phyloP scores from a whole-genome alignment of 106 monocot species.

The Acorus calamus region DNA sequence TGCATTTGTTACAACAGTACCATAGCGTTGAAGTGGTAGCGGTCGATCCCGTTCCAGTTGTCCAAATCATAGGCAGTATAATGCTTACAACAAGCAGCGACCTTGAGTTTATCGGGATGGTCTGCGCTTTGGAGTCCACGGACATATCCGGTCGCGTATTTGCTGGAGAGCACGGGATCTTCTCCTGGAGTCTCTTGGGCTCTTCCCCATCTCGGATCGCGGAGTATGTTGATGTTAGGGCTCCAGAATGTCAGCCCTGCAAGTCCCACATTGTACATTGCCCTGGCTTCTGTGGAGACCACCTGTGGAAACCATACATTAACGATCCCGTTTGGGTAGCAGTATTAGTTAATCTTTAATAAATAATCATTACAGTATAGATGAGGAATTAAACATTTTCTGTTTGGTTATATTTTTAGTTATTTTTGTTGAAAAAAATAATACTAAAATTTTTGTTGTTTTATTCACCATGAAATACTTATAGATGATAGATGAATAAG shows the following conservation, averaged over 20 bases:
- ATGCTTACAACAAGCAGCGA: slow-evolving; percentile 96
- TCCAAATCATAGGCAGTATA: slow-evolving; percentile 95
- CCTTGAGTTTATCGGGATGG: slow-evolving; percentile 55
- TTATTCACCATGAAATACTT: too few relatives aligned
- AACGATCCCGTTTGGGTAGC: too few relatives aligned
- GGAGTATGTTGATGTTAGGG: slow-evolving; percentile 84
- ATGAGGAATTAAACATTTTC: too few relatives aligned
- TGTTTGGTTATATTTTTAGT: too few relatives aligned
- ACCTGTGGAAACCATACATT: slow-evolving; percentile 21
- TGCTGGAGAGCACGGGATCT: slow-evolving; percentile 67
- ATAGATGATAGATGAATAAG: too few relatives aligned
- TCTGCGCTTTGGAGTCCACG: slow-evolving; percentile 53
- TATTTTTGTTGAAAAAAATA: too few relatives aligned
- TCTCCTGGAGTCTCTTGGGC: slow-evolving; percentile 97
- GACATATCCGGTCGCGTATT: slow-evolving; percentile 66
- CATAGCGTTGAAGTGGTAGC: slow-evolving; percentile 83
- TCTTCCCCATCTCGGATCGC: slow-evolving; percentile 96
- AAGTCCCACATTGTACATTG: slow-evolving; percentile 92
- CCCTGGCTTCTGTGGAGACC: slow-evolving; percentile 83
- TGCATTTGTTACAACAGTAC: slow-evolving; percentile 24
- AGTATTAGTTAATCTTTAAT: too few relatives aligned
- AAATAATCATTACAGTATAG: too few relatives aligned
- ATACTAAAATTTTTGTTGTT: too few relatives aligned
- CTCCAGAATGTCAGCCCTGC: slow-evolving; percentile 94
- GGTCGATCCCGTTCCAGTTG: slow-evolving; percentile 84